Conservation (phyloP, 2,329 filamentous ascomycete genomes). For the Neonectria neomacrospora region DNA sequence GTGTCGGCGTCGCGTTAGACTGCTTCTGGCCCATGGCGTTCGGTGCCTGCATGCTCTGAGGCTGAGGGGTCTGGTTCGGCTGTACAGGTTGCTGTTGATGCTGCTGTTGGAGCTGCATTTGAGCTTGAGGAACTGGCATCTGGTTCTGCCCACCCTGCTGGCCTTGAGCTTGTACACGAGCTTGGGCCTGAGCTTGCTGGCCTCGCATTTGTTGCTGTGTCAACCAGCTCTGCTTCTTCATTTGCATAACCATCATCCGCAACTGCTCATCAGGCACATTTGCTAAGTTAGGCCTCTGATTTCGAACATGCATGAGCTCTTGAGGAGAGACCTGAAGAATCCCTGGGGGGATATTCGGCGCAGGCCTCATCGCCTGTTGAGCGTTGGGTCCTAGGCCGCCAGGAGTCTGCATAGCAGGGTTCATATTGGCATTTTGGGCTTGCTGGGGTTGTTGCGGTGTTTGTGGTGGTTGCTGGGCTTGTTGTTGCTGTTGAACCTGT, state of each 20-base stretch:
- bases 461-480: slow-evolving; percentile 26
- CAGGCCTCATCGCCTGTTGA: slow-evolving; percentile 41
- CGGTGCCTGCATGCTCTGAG: slow-evolving; percentile 51
- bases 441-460: slow-evolving; percentile 37
- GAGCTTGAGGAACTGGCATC: slow-evolving; percentile 59
- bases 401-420: slow-evolving; percentile 38
- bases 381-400: slow-evolving; percentile 44
- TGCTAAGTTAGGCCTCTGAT: slow-evolving; percentile 38
- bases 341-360: slow-evolving; percentile 45
- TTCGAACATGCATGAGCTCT: slow-evolving; percentile 49
- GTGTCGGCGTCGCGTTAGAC: slow-evolving; percentile 43
- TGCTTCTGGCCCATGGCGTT: slow-evolving; percentile 55
- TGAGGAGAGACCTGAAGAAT: slow-evolving; percentile 49
- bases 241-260: slow-evolving; percentile 45
- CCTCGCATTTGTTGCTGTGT: slow-evolving; percentile 46
- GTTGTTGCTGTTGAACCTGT: slow-evolving; percentile 33
- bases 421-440: slow-evolving; percentile 47
- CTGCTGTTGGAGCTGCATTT: slow-evolving; percentile 65
- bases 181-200: slow-evolving; percentile 51
- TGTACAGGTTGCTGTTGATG: slow-evolving; percentile 52
- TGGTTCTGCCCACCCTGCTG: slow-evolving; percentile 51
- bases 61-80: slow-evolving; percentile 50
- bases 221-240: slow-evolving; percentile 49
- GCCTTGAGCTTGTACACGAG: slow-evolving; percentile 49
- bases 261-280: slow-evolving; percentile 50